Base-by-base conservation (phyloP, 2,329 filamentous ascomycete species). In the Aspergillus clavatus region DNA sequence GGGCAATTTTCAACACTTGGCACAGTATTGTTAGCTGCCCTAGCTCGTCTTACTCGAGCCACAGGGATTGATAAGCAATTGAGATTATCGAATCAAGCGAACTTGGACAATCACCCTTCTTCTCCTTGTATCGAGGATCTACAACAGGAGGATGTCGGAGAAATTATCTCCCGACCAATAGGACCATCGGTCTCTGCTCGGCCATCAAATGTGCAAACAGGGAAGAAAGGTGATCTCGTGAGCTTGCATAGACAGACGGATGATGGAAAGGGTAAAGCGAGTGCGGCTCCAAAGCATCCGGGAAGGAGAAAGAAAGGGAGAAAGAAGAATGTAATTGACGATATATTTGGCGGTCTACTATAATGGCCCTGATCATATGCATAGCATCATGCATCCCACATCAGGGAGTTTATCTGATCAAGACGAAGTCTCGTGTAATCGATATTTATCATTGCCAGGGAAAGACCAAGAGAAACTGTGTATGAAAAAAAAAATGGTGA, bases 1-100 rank as follows among this genome's bases (percentile, higher is more conserved):
- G 80, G 77, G 26, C 86, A 89, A 58, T 87, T 87, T 64, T 80
- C 86, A 2, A 73, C 81, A 3, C 72, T 91, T 2, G 87, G 87
- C 3, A 71, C 89, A 16, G 74, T 87, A 51, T 74, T 91, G 7
- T 62, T 90, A 37, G 81, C 78, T 16, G 68, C 79, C 1, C 68
- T 90, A 46, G 82, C 83, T 3, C 79, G 80, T 50, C 66, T 84
- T 18, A 67, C 77, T 48, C 68, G 68, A 40, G 63, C 73, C 1
- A 58, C 52, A 11, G 59, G 56, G 2, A 63, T 80, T 40, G 63
- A 63, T 7, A 56, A 57, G 23, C 47, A 54, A 24, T 7, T 64
- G 53, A 44, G 54, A 21, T 33, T 28, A 26, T 33, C 35, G 16
- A 37, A 24, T 18, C 26, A 23, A 22, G 39, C 50, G 16, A 49